Percentiles rank a stretch among this genome's conserved stretches.
These are phyloP conservation scores for Pleurotus platypus DNA, from an alignment of 768 basidiomycete species.

Conservation along the genomic window DNA sequence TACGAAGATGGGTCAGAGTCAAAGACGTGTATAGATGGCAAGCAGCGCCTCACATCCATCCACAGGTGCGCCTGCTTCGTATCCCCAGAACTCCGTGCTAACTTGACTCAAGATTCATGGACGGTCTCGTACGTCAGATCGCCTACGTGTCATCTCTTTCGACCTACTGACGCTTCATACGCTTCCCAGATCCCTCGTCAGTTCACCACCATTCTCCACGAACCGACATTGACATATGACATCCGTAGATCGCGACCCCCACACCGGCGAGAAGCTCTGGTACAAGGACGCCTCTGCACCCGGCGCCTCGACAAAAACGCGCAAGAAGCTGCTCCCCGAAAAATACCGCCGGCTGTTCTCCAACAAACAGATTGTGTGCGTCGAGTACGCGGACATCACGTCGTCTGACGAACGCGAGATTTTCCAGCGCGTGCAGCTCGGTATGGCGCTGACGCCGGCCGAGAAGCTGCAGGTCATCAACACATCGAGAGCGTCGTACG, in stretches of 20 bases:
- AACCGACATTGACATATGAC: neutral
- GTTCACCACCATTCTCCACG: constrained; percentile 9
- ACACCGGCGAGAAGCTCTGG: constrained; percentile 50
- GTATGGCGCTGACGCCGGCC: constrained; percentile 45
- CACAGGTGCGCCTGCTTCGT: constrained; percentile 35
- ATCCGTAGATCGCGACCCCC: constrained; percentile 50
- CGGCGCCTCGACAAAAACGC: constrained; percentile 12
- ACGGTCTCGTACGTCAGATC: constrained; percentile 46
- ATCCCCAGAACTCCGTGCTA: neutral
- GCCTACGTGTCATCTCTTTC: constrained; percentile 2
- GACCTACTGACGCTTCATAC: constrained; percentile 2
- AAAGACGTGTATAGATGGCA: constrained; percentile 67
- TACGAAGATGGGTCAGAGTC: constrained; percentile 56
- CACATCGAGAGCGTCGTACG: constrained; percentile 52
- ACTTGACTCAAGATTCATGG: constrained; percentile 41
- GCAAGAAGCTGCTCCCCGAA: constrained; percentile 39
- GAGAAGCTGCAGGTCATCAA: constrained; percentile 60
- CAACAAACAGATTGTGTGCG: constrained; percentile 48
- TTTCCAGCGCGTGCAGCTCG: constrained; percentile 56
- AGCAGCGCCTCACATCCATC: constrained; percentile 68
- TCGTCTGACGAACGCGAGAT: constrained; percentile 62
- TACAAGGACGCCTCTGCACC: constrained; percentile 32
- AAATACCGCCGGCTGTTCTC: constrained; percentile 57
- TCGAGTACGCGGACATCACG: constrained; percentile 48
- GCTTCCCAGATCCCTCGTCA: constrained; percentile 39